Evolutionary conservation across 2,329 filamentous ascomycete genomes (phyloP), one percentile per base, ranked within the genome.

Genomic region (Dryadomyces quercus-mongolicae): DNA sequence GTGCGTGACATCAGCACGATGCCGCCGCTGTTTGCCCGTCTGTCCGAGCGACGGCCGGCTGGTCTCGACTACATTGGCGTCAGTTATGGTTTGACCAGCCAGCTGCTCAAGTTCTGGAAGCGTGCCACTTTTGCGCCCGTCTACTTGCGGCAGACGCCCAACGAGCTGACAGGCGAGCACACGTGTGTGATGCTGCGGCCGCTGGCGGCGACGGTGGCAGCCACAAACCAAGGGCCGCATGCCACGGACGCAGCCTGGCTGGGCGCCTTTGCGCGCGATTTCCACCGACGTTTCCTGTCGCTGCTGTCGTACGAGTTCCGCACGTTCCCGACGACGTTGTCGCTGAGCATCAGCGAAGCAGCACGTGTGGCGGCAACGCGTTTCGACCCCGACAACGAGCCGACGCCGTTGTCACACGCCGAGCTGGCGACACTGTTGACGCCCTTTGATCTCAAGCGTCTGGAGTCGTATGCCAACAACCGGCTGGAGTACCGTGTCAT

Each of bases 401-500:
- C 15, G 16, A 0, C 71, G 71, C 3, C 81, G 1, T 71, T 98
- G 52, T 81, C 74, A 13, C 95, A 94, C 70, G 59, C 71, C 1
- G 86, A 91, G 57, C 78, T 98, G 7, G 91, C 96, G 63, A 73
- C 75, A 16, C 68, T 85, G 2, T 80, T 98, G 67, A 89, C 88
- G 3, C 91, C 93, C 0, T 97, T 93, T 66, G 93, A 98, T 67
- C 80, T 96, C 58, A 97, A 97, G 74, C 85, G 93, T 31, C 76
- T 98, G 3, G 92, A 96, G 66, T 91, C 87, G 46, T 98, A 98
- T 63, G 88, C 93, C 16, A 95, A 94, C 70, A 95, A 95, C 70
- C 87, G 96, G 78, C 82, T 98, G 45, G 94, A 98, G 69, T 95
- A 97, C 73, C 94, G 96, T 65, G 91, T 96, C 61, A 93, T 98